These are phyloP conservation scores for Ephemerocybe angulata DNA, from an alignment of 768 basidiomycete genomes.

Conservation along the genomic window DNA sequence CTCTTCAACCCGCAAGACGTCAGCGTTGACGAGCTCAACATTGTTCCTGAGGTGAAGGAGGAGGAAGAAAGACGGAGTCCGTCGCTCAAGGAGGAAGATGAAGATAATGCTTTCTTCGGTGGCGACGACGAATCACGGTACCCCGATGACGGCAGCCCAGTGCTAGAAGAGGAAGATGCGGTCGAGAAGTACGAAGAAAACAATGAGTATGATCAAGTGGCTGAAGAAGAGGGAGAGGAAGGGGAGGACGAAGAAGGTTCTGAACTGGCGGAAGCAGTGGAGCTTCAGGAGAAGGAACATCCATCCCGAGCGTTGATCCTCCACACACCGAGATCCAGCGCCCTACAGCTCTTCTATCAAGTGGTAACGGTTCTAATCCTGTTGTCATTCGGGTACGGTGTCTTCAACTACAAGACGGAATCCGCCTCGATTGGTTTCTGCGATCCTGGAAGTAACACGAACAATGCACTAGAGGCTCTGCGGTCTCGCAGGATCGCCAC, in stretches of 20 bases:
- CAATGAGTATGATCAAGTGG: not conserved
- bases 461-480: constrained; percentile 47
- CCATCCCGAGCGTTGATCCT: not conserved
- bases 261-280: constrained; percentile 7
- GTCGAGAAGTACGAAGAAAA: not conserved
- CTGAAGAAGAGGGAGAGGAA: constrained; percentile 9
- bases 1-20: not conserved
- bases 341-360: not conserved
- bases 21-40: constrained; percentile 3
- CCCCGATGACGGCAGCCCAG: not conserved
- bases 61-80: constrained; percentile 9
- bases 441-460: constrained; percentile 59
- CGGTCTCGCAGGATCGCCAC: constrained; percentile 43
- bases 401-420: constrained; percentile 57
- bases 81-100: constrained; percentile 9
- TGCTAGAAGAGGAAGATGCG: not conserved
- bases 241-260: constrained; percentile 4
- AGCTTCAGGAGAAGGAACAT: constrained; percentile 6
- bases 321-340: not conserved
- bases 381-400: constrained; percentile 28
- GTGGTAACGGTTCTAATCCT: constrained; percentile 25
- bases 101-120: not conserved
- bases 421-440: constrained; percentile 77
- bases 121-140: no score
- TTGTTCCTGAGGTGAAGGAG: not conserved